Evolutionary conservation across 192 early-diverging fungal genomes (phyloP), one percentile per base, ranked within the genome.

Genomic region (Chytriomyces sp.): DNA sequence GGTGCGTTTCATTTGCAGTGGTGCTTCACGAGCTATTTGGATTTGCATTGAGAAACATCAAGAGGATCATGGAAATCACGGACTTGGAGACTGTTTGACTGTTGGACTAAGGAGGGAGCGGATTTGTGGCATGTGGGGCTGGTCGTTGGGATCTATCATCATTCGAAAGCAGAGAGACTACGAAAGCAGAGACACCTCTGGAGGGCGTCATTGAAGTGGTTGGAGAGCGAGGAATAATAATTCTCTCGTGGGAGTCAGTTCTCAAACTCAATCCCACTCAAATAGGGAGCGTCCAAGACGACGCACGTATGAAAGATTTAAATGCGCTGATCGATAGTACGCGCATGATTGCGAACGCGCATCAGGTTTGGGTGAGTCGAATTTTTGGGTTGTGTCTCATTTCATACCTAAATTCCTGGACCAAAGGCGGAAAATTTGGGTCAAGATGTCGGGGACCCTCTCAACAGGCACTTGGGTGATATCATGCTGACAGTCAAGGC

Each of bases 241-340:
- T n/a, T 49, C n/a, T 49, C 41, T 49, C 41, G 41, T n/a, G 12
- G 41, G 8, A 44, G 19, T 44, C 41, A 10, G 41, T 44, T 44
- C 19, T 44, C 19, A 44, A 10, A 19, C 41, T 44, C 41, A 44
- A 44, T 19, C 41, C 41, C 5, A 30, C 5, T 25, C 36, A 52
- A 64, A 19, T 28, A 70, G 5, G 8, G 7, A 31, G 5, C 39
- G 39, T 26, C 14, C 8, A 53, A 0, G 30, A 40, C 22, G 19
- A 39, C n/a, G 25, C 22, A 3, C 3, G 26, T 19, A 67, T 86
- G 19, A 69, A 71, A 4, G 82, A 86, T 64, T 75, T 86, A 37
- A 81, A 85, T 67, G 82, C 85, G 64, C 60, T 87, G 22, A 84
- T 87, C 38, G 85, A 87, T 70, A 76, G 66, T 53, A 78, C 83